Evolutionary conservation across 1,284 basidiomycete genomes (phyloP).

Genomic region (Moniliophthora roreri): DNA sequence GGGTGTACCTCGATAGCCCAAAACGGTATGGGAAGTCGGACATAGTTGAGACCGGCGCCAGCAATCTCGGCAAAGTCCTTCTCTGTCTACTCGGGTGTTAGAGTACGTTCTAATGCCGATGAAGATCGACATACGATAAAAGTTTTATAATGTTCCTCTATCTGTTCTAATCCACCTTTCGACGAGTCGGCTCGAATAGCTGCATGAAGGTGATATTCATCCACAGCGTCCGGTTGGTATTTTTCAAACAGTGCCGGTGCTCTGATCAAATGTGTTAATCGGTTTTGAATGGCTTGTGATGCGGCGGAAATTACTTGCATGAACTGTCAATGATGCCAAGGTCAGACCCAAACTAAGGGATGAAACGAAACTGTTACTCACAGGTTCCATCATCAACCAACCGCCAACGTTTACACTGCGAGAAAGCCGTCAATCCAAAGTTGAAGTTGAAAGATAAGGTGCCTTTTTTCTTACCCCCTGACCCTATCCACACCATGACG

Average conservation of each 20-base stretch:
- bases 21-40: slow-evolving; percentile 66
- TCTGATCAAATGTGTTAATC: slow-evolving; percentile 33
- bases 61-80: slow-evolving; percentile 81
- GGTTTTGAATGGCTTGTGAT: too few relatives aligned
- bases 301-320: too few relatives aligned
- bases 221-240: slow-evolving; percentile 37
- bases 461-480: slow-evolving; percentile 44
- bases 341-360: too few relatives aligned
- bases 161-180: slow-evolving; percentile 50
- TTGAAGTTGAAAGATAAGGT: too few relatives aligned
- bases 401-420: slow-evolving; percentile 61
- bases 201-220: slow-evolving; percentile 58
- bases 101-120: slow-evolving; percentile 17
- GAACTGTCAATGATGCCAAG: too few relatives aligned
- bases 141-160: slow-evolving; percentile 74
- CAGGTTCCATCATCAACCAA: slow-evolving; percentile 55
- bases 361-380: slow-evolving; percentile 20
- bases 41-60: slow-evolving; percentile 62
- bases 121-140: slow-evolving; percentile 54
- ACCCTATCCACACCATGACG: slow-evolving; percentile 65
- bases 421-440: not conserved
- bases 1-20: slow-evolving; percentile 65
- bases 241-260: slow-evolving; percentile 55
- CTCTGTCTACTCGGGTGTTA: slow-evolving; percentile 55
- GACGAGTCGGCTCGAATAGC: slow-evolving; percentile 46